These are phyloP conservation scores for Maudiozyma serrabonitensis DNA, from an alignment of 805 yeast genomes.

Conservation along the genomic window DNA sequence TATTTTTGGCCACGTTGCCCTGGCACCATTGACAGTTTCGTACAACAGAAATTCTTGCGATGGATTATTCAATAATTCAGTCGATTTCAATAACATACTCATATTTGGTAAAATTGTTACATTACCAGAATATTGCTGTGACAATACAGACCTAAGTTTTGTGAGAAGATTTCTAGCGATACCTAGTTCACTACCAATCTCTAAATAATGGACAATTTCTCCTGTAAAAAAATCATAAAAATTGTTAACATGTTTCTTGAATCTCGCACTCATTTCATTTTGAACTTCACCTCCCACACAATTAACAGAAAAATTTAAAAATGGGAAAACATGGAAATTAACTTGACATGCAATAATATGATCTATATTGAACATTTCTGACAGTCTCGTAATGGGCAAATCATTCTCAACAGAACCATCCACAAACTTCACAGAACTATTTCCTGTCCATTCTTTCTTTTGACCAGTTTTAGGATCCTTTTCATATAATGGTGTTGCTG, in stretches of 20 bases:
- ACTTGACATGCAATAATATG: constrained; percentile 97
- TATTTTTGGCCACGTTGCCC: constrained; percentile 90
- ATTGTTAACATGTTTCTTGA: constrained; percentile 43
- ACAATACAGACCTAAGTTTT: constrained; percentile 62
- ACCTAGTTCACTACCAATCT: constrained; percentile 66
- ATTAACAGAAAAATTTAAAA: constrained; percentile 57
- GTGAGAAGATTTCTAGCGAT: constrained; percentile 62
- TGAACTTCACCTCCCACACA: constrained; percentile 64
- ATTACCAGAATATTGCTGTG: constrained; percentile 89
- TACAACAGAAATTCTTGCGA: constrained; percentile 63
- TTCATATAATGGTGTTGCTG: constrained; percentile 77
- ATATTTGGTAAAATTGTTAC: constrained; percentile 84
- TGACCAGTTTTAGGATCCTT: constrained; percentile 66
- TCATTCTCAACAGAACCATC: constrained; percentile 97
- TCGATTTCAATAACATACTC: constrained; percentile 43
- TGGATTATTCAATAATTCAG: constrained; percentile 69
- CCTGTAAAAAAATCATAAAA: constrained; percentile 50
- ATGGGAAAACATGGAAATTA: constrained; percentile 90
- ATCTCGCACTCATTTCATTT: constrained; percentile 44
- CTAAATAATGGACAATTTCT: constrained; percentile 72
- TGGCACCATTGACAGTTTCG: constrained; percentile 64
- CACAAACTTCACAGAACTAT: constrained; percentile 63
- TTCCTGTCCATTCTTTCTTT: constrained; percentile 70
- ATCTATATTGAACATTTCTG: constrained; percentile 96
- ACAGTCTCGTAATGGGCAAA: constrained; percentile 76